Evolutionary conservation across 202 grass and related monocot species (phyloP).

Genomic region (Tripidium arundinaceum): DNA sequence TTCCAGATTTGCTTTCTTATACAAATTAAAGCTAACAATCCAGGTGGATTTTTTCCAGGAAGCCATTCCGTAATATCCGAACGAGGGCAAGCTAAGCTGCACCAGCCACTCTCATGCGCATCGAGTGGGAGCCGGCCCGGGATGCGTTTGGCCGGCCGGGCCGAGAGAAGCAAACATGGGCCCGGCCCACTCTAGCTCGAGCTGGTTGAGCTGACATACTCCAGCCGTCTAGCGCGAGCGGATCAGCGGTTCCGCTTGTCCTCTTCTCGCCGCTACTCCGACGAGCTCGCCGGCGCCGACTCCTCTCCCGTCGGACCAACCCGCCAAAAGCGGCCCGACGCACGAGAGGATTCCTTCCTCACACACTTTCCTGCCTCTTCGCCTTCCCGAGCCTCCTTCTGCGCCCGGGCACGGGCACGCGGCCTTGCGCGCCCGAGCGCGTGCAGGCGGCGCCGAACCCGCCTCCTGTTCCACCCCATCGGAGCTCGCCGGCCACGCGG

Average conservation of each 20-base stretch:
- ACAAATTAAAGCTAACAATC: too few species aligned
- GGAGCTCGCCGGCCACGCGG: not conserved
- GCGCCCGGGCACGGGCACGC: not conserved
- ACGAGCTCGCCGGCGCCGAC: not conserved
- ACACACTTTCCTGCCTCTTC: not conserved
- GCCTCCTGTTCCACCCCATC: not conserved
- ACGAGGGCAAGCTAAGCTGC: too few species aligned
- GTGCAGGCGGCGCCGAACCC: not conserved
- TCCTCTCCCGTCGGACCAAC: not conserved
- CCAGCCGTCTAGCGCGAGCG: not conserved
- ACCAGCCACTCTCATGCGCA: too few species aligned
- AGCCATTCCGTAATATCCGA: too few species aligned
- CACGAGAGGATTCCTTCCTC: not conserved
- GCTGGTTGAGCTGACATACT: not conserved
- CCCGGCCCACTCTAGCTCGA: not conserved
- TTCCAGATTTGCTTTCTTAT: too few species aligned
- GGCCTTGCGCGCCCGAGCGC: not conserved
- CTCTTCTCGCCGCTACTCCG: slow-evolving; percentile 1
- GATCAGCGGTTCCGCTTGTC: not conserved
- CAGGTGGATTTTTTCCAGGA: too few species aligned
- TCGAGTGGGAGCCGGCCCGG: too few species aligned
- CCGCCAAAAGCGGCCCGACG: not conserved
- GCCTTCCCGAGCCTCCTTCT: not conserved
- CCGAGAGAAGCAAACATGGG: not conserved
- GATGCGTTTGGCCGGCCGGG: not conserved